Conservation (phyloP, 768 basidiomycete species). For the Mycena floridula region DNA sequence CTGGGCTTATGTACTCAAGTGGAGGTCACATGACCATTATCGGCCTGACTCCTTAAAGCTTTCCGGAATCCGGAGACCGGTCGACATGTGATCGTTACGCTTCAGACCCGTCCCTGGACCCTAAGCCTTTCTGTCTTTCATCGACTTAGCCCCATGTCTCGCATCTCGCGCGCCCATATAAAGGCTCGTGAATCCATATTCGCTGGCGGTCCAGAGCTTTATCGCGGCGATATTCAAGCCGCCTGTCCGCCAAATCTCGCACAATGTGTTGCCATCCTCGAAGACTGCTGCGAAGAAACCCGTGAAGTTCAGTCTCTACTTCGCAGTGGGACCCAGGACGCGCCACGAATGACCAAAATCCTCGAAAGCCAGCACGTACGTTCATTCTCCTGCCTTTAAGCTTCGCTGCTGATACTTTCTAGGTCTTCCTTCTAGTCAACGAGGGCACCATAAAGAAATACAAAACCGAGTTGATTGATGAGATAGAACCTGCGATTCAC, state of each 20-base stretch:
- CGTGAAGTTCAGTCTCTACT: constrained; percentile 65
- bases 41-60: too few species aligned
- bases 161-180: constrained; percentile 45
- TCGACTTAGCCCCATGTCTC: too few species aligned
- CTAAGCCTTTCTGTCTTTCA: too few species aligned
- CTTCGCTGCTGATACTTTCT: background rate
- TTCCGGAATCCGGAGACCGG: too few species aligned
- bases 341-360: constrained; percentile 64
- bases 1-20: too few species aligned
- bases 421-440: constrained; percentile 74
- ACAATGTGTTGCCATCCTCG: constrained; percentile 74
- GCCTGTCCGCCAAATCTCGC: constrained; percentile 66
- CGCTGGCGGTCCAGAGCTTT: constrained; percentile 56
- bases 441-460: constrained; percentile 69
- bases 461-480: constrained; percentile 69
- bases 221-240: constrained; percentile 56
- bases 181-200: constrained; percentile 67
- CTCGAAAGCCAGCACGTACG: constrained; percentile 61
- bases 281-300: constrained; percentile 78
- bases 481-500: constrained; percentile 75
- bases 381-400: background rate
- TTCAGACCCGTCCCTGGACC: too few species aligned
- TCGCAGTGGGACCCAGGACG: constrained; percentile 63
- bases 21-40: too few species aligned
- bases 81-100: too few species aligned